These are phyloP conservation scores for Leccinum fibrillosum DNA, from an alignment of 768 basidiomycete genomes.

Conservation along the genomic window DNA sequence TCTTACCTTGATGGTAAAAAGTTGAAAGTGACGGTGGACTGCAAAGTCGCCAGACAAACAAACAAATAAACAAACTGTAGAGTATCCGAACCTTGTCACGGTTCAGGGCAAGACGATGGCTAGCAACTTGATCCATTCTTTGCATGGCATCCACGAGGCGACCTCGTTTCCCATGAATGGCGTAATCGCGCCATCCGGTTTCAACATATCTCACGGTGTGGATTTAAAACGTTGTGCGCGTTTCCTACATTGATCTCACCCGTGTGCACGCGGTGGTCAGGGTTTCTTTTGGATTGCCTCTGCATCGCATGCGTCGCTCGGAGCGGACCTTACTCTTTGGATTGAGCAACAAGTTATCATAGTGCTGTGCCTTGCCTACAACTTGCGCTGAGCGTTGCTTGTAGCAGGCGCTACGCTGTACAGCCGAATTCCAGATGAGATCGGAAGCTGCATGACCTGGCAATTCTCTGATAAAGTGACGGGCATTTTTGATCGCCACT, in stretches of 20 bases:
- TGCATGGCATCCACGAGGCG: constrained; percentile 25
- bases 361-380: no score
- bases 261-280: not conserved
- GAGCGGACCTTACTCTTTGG: no score
- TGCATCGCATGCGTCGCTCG: not conserved
- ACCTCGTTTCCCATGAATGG: constrained; percentile 25
- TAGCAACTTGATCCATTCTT: not conserved
- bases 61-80: not conserved
- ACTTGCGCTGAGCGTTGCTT: no score
- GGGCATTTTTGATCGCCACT: constrained; percentile 20
- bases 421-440: constrained; percentile 11
- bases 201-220: constrained; percentile 18
- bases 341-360: not conserved
- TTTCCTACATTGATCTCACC: constrained; percentile 7
- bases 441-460: constrained; percentile 1
- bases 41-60: not conserved
- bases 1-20: not conserved
- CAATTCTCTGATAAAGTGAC: constrained; percentile 26
- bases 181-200: constrained; percentile 22
- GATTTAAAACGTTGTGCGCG: constrained; percentile 12
- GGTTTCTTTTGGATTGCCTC: not conserved
- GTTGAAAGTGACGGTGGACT: no score
- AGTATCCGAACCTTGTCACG: not conserved
- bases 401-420: no score
- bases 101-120: constrained; percentile 2